Conservation (phyloP, 805 yeast genomes). For the Priceomyces melissophilus region DNA sequence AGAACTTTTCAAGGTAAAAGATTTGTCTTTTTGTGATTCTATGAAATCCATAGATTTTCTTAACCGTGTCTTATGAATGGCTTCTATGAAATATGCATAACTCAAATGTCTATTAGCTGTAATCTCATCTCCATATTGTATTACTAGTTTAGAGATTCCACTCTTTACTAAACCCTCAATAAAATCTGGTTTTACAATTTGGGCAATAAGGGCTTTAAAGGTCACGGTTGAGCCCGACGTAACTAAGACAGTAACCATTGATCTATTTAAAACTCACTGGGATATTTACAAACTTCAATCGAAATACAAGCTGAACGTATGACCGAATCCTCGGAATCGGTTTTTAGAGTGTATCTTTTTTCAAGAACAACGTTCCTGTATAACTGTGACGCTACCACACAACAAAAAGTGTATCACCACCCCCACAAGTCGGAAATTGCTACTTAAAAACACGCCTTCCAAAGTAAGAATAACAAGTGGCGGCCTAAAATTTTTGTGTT, state of each 20-base stretch:
- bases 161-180: constrained; percentile 20
- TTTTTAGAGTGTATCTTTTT: too few species aligned
- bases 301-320: too few species aligned
- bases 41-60: too few species aligned
- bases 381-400: too few species aligned
- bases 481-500: too few species aligned
- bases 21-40: neutral
- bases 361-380: too few species aligned
- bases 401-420: too few species aligned
- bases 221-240: constrained; percentile 93
- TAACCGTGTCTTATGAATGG: constrained; percentile 11
- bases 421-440: too few species aligned
- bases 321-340: too few species aligned
- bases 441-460: too few species aligned
- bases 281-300: neutral
- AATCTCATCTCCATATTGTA: constrained; percentile 35
- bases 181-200: constrained; percentile 35
- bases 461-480: too few species aligned
- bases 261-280: neutral
- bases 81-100: constrained; percentile 16
- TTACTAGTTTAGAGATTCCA: constrained; percentile 30
- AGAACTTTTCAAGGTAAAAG: constrained; percentile 1
- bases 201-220: constrained; percentile 56
- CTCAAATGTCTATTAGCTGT: constrained; percentile 19
- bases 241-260: constrained; percentile 37